Evolutionary conservation across 2,329 filamentous ascomycete species (phyloP).

Genomic region (Taxawa tesnikishii): DNA sequence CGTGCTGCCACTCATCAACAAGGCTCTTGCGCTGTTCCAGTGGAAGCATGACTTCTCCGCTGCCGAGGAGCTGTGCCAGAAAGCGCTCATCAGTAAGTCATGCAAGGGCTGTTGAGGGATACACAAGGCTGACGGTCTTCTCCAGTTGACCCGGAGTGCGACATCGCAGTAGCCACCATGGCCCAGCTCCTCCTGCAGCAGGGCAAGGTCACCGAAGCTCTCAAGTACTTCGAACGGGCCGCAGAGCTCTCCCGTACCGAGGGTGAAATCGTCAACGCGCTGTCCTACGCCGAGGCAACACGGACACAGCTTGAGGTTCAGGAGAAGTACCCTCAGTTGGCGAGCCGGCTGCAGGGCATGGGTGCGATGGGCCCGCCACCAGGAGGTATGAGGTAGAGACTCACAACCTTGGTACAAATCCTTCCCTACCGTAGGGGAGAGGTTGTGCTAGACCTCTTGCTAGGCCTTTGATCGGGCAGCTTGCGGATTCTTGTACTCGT

Average conservation of each 20-base stretch:
- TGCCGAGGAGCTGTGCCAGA: constrained; percentile 92
- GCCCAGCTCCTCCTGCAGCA: constrained; percentile 94
- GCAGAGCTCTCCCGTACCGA: constrained; percentile 91
- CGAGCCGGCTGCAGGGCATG: constrained; percentile 33
- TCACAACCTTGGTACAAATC: no score
- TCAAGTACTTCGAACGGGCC: constrained; percentile 94
- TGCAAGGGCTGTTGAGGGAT: background rate
- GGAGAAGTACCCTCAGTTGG: constrained; percentile 41
- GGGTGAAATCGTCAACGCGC: constrained; percentile 90
- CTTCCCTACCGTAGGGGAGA: no score
- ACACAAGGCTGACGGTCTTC: constrained; percentile 20
- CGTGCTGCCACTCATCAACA: constrained; percentile 94
- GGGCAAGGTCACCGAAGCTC: constrained; percentile 88
- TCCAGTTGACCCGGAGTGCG: constrained; percentile 90
- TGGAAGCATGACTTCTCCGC: constrained; percentile 96
- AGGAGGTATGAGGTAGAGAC: constrained; percentile 9
- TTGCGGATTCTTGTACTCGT: no score
- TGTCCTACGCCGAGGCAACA: constrained; percentile 94
- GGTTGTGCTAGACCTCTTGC: no score
- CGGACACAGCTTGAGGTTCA: constrained; percentile 77
- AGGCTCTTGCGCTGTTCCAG: constrained; percentile 91
- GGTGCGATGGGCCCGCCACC: constrained; percentile 20
- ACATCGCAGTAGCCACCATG: constrained; percentile 98
- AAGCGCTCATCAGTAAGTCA: constrained; percentile 83
- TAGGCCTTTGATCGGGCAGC: no score